phyloP scores from a whole-genome alignment of 208 protist species.

The Acanthamoeba sp. region DNA sequence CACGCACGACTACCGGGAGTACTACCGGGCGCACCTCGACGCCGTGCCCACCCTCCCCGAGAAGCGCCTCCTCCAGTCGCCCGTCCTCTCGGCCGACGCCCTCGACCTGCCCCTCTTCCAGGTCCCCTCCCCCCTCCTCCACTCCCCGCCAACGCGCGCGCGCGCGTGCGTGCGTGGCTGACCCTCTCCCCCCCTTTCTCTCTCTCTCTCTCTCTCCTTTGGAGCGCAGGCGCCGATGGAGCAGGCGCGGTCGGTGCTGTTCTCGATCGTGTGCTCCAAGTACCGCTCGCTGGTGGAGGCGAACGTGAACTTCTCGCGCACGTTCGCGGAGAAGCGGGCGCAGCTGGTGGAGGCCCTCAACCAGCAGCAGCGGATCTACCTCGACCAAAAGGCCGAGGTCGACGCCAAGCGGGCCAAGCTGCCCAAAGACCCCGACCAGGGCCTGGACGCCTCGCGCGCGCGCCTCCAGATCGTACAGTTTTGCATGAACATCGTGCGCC shows the following conservation, averaged over 20 bases:
- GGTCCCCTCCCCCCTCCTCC: not conserved
- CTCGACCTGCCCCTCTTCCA: conserved; percentile 51
- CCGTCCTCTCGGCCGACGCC: not conserved
- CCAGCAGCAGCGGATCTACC: conserved; percentile 68
- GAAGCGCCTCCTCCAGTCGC: conserved; percentile 61
- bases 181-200: too few relatives aligned
- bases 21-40: conserved; percentile 22
- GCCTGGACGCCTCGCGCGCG: not conserved
- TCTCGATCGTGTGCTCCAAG: conserved; percentile 75
- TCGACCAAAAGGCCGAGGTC: conserved; percentile 68
- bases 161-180: not conserved
- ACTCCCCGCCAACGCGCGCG: too few relatives aligned
- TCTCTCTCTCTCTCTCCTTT: too few relatives aligned
- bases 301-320: conserved; percentile 40
- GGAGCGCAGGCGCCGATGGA: not conserved
- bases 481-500: conserved; percentile 60
- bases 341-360: conserved; percentile 76
- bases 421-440: not conserved
- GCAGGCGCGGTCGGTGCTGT: conserved; percentile 58
- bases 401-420: conserved; percentile 64
- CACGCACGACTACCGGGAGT: conserved; percentile 42
- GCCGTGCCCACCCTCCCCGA: not conserved
- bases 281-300: conserved; percentile 70
- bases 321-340: conserved; percentile 64
- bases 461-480: conserved; percentile 55